Conservation (phyloP, 2,329 filamentous ascomycete species). For the Fusarium sp. region DNA sequence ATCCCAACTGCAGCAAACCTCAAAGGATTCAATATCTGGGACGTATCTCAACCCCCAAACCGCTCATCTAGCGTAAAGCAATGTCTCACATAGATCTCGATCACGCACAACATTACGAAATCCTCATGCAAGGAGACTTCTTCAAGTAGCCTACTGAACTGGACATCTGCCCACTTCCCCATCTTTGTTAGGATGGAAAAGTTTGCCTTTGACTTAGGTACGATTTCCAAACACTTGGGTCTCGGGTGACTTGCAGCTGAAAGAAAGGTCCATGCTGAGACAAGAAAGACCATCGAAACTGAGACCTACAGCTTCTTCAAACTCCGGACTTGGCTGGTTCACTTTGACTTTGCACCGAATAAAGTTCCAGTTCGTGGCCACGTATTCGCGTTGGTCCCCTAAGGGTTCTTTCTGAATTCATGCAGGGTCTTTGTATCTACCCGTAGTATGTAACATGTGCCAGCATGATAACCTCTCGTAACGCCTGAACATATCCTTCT, state of each 20-base stretch:
- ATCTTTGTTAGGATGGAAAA: conserved; percentile 12
- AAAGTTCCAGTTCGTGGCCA: not conserved
- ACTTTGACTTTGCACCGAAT: not conserved
- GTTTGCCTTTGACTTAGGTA: conserved; percentile 4
- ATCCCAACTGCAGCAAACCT: not conserved
- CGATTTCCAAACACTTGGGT: conserved; percentile 9
- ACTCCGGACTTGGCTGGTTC: not conserved
- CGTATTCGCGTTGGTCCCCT: conserved; percentile 3
- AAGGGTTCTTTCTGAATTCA: conserved; percentile 12
- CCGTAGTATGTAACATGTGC: not conserved
- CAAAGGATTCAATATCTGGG: not conserved
- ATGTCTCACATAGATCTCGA: conserved; percentile 23
- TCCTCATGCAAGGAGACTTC: conserved; percentile 31
- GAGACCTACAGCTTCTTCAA: conserved; percentile 32
- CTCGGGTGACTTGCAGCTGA: not conserved
- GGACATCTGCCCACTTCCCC: conserved; percentile 17
- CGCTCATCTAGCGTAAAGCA: not conserved
- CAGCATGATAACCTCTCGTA: not conserved
- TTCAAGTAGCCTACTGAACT: conserved; percentile 1
- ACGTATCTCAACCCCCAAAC: not conserved
- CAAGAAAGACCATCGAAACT: conserved; percentile 20
- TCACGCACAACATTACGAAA: conserved; percentile 1
- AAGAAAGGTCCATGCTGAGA: conserved; percentile 14
- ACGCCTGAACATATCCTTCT: conserved; percentile 29
- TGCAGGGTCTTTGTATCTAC: conserved; percentile 5